Evolutionary conservation across 139 green algal species (phyloP).

Genomic region (Chlorella sp.): DNA sequence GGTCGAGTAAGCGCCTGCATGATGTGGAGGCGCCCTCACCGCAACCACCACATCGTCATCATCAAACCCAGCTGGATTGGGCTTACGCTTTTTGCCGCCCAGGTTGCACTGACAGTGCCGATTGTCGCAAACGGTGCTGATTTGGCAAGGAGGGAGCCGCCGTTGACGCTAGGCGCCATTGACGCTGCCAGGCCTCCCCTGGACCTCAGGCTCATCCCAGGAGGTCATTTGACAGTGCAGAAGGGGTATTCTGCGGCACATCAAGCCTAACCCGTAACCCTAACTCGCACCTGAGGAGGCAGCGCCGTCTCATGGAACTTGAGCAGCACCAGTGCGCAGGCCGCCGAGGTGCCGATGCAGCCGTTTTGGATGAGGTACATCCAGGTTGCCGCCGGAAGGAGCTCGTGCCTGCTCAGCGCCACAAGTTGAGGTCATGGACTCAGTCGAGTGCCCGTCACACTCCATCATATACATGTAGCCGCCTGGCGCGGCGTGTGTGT

Average conservation of each 20-base stretch:
- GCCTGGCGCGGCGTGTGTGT: not conserved
- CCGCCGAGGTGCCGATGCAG: constrained; percentile 39
- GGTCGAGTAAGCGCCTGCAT: not conserved
- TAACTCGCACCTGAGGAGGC: not conserved
- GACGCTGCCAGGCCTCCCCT: not conserved
- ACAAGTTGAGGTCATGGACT: not conserved
- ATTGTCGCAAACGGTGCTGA: not conserved
- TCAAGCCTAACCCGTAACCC: not conserved
- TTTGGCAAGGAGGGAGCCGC: not conserved
- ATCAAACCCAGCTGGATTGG: no score
- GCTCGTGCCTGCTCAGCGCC: constrained; percentile 22
- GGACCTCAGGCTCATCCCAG: not conserved
- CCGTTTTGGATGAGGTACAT: constrained; percentile 58
- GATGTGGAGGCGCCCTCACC: not conserved
- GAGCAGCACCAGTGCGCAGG: constrained; percentile 29
- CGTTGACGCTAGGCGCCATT: not conserved
- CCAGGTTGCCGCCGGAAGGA: constrained; percentile 22
- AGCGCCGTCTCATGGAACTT: not conserved
- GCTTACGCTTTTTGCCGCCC: not conserved
- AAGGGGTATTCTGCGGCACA: not conserved
- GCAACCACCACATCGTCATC: no score
- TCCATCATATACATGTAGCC: no score
- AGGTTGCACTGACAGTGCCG: not conserved
- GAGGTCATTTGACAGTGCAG: not conserved
- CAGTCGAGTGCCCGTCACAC: no score